Evolutionary conservation across 73 alveolate species (phyloP).

Genomic region (Vitrella brassicaformis): DNA sequence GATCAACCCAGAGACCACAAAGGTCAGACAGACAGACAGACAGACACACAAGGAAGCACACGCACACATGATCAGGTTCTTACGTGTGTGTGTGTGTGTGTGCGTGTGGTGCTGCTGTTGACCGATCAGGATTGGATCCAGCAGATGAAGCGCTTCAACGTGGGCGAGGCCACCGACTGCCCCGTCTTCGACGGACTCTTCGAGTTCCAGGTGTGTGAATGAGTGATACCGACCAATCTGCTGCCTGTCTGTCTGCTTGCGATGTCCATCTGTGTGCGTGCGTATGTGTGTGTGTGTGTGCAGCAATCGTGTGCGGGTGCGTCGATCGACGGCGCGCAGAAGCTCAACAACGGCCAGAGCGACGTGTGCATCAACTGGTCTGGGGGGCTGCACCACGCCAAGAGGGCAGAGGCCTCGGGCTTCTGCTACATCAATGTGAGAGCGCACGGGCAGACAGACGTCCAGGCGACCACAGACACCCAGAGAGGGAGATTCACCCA

Average conservation of each 20-base stretch:
- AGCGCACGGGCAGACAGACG: too few species aligned
- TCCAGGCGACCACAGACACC: too few species aligned
- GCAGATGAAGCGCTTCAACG: constrained; percentile 15
- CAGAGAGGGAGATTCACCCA: too few species aligned
- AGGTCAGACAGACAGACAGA: neutral
- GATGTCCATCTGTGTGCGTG: constrained; percentile 1
- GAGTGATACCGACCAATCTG: constrained; percentile 60
- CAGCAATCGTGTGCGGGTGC: constrained; percentile 67
- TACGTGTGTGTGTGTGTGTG: constrained; percentile 1
- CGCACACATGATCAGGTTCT: constrained; percentile 8
- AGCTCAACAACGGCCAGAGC: constrained; percentile 49
- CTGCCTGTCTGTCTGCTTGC: constrained; percentile 59
- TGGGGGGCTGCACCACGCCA: constrained; percentile 97
- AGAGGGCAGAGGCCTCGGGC: constrained; percentile 87
- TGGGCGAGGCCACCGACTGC: constrained; percentile 69
- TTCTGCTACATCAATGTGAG: constrained; percentile 73
- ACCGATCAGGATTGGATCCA: constrained; percentile 10
- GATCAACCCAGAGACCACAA: constrained; percentile 7
- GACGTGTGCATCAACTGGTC: constrained; percentile 92
- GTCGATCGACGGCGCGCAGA: constrained; percentile 72
- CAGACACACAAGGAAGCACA: constrained; percentile 5
- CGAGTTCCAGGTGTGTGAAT: constrained; percentile 69
- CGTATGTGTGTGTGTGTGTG: constrained; percentile 39
- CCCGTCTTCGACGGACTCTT: constrained; percentile 69
- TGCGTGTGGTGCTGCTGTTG: constrained; percentile 2